Base-by-base conservation (phyloP, 2,329 filamentous ascomycete species). In the Penicillium sp. region DNA sequence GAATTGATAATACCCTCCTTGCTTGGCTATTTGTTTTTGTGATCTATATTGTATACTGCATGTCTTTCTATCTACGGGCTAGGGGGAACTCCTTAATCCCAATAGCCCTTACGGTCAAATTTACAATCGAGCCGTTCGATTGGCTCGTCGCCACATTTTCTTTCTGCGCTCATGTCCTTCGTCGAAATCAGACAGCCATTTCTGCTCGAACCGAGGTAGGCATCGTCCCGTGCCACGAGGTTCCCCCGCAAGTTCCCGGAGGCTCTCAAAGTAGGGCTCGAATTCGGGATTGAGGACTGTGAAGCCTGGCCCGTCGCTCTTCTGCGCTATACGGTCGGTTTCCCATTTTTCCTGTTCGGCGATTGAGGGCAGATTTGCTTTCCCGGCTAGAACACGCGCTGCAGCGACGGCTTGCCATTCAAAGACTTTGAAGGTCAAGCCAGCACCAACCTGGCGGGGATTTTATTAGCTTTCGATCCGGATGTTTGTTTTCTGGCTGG, bases 391-490 rank as follows among this genome's bases (percentile, higher is more conserved):
- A 2, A 86, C 69, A 0, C 85, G 75, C 1, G 85, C 85, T 0
- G 81, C 83, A 1, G 83, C 77, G 0, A 88, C 85, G 7, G 85
- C 84, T 64, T 88, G 85, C 83, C 84, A 88, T 71, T 88, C 86
- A 53, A 87, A 88, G 31, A 88, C 79, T 66, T 85, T 87, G 73
- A 89, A 89, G 0, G 86, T 89, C 29, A 89, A 60, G 1, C 72
- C 72, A 1, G 68, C 72, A 10, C 69, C 69, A 24, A 74, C 69
- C 71, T 74, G 37, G 4, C n/a, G 10, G 2, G 70, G 16, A 3
- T 6, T 7, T n/a, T 35, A 34, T 66, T 40, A 66, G 58, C 26
- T 18, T 22, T 10, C 4, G 4, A 16, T 14, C 29, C 8, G 2
- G 5, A 0, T 1, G 7, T 11, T 34, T n/a, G 32, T n/a, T n/a